Evolutionary conservation across 192 early-diverging fungal species (phyloP).

Genomic region (Backusella westeae): DNA sequence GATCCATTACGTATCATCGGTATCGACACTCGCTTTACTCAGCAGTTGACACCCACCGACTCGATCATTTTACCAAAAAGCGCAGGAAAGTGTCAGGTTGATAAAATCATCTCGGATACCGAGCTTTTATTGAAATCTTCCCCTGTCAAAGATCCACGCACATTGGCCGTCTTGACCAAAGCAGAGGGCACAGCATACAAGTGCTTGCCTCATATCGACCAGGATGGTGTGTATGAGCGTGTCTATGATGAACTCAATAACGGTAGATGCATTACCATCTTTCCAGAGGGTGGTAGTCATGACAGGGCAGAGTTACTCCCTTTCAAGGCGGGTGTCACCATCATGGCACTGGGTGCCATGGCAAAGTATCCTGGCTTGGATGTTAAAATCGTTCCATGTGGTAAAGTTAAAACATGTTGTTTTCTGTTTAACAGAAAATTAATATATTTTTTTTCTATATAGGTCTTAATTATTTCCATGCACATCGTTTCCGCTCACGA

Average conservation of each 20-base stretch:
- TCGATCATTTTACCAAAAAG: conserved; percentile 64
- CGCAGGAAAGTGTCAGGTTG: conserved; percentile 62
- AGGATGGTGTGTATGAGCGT: conserved; percentile 75
- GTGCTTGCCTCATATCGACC: conserved; percentile 83
- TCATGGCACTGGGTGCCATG: conserved; percentile 91
- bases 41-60: conserved; percentile 59
- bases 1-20: conserved; percentile 72
- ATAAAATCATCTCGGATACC: conserved; percentile 79
- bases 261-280: conserved; percentile 89
- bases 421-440: background rate
- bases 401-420: conserved; percentile 6
- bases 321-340: conserved; percentile 71
- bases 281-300: conserved; percentile 98
- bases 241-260: conserved; percentile 77
- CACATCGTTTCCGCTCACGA: conserved; percentile 90
- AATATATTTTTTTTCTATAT: background rate
- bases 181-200: conserved; percentile 60
- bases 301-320: conserved; percentile 95
- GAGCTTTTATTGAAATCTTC: conserved; percentile 63
- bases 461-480: conserved; percentile 94
- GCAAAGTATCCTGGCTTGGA: conserved; percentile 77
- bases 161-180: conserved; percentile 53
- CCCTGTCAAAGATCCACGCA: conserved; percentile 68
- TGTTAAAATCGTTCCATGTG: conserved; percentile 89
- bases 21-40: conserved; percentile 64